Percentiles rank a stretch among this genome's conserved stretches.
These are phyloP conservation scores for Trichoderma koningii DNA, from an alignment of 2,329 filamentous ascomycete species.

Conservation along the genomic window DNA sequence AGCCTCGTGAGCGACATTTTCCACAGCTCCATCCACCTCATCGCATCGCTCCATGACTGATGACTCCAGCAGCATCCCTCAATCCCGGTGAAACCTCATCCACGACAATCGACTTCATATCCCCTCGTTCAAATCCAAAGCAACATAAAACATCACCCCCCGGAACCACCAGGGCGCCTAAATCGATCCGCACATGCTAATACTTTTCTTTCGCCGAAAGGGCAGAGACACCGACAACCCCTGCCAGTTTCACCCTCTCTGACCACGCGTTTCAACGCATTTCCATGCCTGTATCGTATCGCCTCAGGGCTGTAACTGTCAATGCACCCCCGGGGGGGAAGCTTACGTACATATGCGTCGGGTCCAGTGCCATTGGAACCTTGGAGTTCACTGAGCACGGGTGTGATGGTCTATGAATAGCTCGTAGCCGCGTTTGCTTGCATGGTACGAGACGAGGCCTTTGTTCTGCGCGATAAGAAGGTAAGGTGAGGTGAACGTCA, in stretches of 20 bases:
- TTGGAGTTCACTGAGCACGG: no score
- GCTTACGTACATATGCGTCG: slow-evolving; percentile 9
- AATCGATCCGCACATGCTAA: not conserved
- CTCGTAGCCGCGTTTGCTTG: no score
- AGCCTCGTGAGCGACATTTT: slow-evolving; percentile 5
- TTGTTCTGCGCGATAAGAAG: no score
- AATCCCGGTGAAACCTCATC: not conserved
- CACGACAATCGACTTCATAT: not conserved
- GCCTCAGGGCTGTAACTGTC: slow-evolving; percentile 2
- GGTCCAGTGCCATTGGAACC: slow-evolving; percentile 9
- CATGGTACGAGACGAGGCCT: no score
- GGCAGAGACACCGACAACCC: not conserved
- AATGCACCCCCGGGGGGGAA: slow-evolving; percentile 14
- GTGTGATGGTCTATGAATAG: no score
- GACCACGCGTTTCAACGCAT: slow-evolving; percentile 17
- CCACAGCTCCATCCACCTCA: not conserved
- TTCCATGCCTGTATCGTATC: not conserved
- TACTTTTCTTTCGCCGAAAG: not conserved
- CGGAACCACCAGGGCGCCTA: slow-evolving; percentile 15
- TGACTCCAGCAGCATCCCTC: not conserved
- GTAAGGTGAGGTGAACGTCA: no score
- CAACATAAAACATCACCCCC: not conserved
- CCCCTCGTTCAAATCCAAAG: not conserved
- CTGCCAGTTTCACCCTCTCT: slow-evolving; percentile 21
- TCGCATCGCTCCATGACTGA: not conserved